Base-by-base conservation (phyloP, 495 filamentous ascomycete species). In the Cladorrhinum samala region DNA sequence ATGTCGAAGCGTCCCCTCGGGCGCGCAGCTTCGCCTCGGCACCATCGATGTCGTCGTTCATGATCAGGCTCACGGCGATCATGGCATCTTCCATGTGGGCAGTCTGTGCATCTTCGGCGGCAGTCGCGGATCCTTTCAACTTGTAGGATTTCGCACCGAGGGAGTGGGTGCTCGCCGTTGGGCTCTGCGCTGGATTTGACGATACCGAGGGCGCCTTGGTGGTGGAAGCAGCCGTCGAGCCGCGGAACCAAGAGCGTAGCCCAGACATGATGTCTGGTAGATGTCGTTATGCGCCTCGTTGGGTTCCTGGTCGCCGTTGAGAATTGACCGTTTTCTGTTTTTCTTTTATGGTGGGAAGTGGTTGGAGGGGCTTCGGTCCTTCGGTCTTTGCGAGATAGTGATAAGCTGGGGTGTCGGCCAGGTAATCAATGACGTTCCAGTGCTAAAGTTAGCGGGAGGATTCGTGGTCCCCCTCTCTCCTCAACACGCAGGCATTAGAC, bases 31-130 rank as follows among this genome's bases (percentile, higher is more conserved):
- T 80, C 54, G 72, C 77, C 68, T 96, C 92, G 2, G 93, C 93
- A 25, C 80, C 83, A 39, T 89, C 88, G 51, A 97, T 86, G 69
- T 96, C 91, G 69, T 98, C 93, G 64, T 93, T 88, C 75, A 98
- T 89, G 61, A 98, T 92, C 27, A 85, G 68, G 1, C 66, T 64
- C 8, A 70, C 65, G 11, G 73, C 70, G 16, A 52, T 53, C 62
- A 80, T 72, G 19, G 77, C 76, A 49, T 78, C 66, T n/a, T 71
- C 62, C 14, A 81, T 53, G 70, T 80, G 37, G 70, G 56, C 59
- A 19, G 64, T 52, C 45, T 69, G 65, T 36, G 62, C 57, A 20
- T 51, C 49, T 18, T 52, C 49, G 13, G 44, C 55, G 53, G 64
- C 55, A 11, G 58, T 54, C 41, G 63, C 65, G 25, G 63, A 63